Evolutionary conservation across 192 early-diverging fungal species (phyloP), one percentile per base, ranked within the genome.

Genomic region (Podila epicladia): DNA sequence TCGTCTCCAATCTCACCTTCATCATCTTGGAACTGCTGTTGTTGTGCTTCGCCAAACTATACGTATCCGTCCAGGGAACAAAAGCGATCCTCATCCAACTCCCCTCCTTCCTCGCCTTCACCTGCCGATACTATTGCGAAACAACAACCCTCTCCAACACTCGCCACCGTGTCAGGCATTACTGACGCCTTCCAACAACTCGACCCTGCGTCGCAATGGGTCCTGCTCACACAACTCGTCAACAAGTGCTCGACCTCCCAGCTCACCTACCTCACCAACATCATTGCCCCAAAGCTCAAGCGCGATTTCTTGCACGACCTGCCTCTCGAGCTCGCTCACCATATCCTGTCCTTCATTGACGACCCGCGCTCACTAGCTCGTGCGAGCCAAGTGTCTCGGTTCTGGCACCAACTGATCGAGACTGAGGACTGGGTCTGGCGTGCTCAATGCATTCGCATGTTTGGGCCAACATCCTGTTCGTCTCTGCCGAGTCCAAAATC

Each of bases 311-410:
- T 99, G 19, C 92, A 88, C 61, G 89, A 91, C 22, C 76, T 96
- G 65, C 94, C 94, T n/a, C 64, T 87, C 24, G 93, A 96, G 67
- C 87, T 93, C 31, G 83, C 91, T 17, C 89, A 94, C 51, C 92
- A 95, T 65, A 92, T 98, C 71, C 89, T 99, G 29, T 86, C 89
- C 58, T 95, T 94, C 72, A 89, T 99, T 65, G 96, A 97, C 68
- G 86, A 96, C 64, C 90, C 89, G 45, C 80, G 89, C 62, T 89
- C 94, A 19, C 85, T 99, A 26, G 89, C 90, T 9, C 87, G 94
- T 15, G 91, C 92, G 28, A 82, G 91, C 15, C 89, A 90, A 17
- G 98, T 97, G 13, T 90, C 89, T n/a, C 84, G 75, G 19, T 83
- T 85, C 65, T 90, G 89, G 89, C 85, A 85, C 59, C 82, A 83